Conservation (phyloP, 345 rosid genomes). For the Camelina sativa region DNA sequence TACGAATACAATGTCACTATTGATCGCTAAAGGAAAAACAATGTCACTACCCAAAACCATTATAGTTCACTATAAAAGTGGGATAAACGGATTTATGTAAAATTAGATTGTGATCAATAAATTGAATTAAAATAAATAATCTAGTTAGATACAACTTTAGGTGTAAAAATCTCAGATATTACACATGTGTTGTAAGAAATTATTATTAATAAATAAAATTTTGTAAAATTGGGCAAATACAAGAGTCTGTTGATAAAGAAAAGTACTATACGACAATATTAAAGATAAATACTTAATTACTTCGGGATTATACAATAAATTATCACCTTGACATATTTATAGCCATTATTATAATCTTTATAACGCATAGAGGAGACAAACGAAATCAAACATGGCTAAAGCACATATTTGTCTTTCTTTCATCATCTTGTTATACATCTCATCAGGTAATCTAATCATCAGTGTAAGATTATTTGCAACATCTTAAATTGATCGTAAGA, state of each 20-base stretch:
- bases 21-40: neutral
- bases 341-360: neutral
- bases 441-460: slow-evolving; percentile 18
- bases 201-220: neutral
- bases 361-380: neutral
- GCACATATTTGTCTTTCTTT: slow-evolving; percentile 12
- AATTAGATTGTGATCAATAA: too few relatives aligned
- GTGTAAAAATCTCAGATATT: neutral
- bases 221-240: neutral
- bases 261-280: too few relatives aligned
- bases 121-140: too few relatives aligned
- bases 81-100: too few relatives aligned
- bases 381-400: slow-evolving; percentile 25
- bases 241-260: neutral
- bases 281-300: neutral
- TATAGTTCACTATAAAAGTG: neutral
- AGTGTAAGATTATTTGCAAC: neutral
- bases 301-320: neutral
- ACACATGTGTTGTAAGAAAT: neutral
- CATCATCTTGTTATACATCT: slow-evolving; percentile 26
- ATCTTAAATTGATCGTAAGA: neutral
- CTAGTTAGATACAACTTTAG: neutral
- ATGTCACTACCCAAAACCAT: neutral
- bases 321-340: neutral
- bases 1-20: neutral